phyloP scores from a whole-genome alignment of 805 yeast species.

The Metschnikowia baotianmanensis region DNA sequence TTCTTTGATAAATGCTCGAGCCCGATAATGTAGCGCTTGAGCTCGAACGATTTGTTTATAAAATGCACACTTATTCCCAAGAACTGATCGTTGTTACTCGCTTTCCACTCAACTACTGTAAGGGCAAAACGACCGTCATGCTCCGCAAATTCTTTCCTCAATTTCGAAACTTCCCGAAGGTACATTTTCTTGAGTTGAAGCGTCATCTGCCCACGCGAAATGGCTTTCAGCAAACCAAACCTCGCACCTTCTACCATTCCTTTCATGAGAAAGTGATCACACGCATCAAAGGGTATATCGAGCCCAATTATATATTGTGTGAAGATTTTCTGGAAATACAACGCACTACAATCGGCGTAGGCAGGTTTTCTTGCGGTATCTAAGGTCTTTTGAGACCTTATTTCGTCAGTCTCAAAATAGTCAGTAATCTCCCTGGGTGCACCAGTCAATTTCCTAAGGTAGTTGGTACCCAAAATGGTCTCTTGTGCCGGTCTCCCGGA shows the following conservation, averaged over 20 bases:
- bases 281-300: neutral
- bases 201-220: neutral
- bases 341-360: neutral
- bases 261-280: neutral
- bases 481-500: neutral
- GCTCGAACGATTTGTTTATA: neutral
- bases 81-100: neutral
- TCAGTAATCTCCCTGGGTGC: neutral
- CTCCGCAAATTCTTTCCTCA: neutral
- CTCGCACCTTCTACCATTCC: neutral
- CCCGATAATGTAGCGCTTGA: neutral
- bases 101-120: neutral
- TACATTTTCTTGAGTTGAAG: neutral
- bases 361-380: neutral
- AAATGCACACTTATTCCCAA: neutral
- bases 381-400: neutral
- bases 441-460: neutral
- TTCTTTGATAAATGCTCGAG: neutral
- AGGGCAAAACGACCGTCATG: neutral
- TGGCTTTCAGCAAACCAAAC: neutral
- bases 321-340: neutral
- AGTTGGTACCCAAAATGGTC: neutral
- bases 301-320: neutral
- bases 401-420: neutral
- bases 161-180: neutral